Evolutionary conservation across 2,329 filamentous ascomycete genomes (phyloP), one percentile per base, ranked within the genome.

Genomic region (Aspergillus sp.): DNA sequence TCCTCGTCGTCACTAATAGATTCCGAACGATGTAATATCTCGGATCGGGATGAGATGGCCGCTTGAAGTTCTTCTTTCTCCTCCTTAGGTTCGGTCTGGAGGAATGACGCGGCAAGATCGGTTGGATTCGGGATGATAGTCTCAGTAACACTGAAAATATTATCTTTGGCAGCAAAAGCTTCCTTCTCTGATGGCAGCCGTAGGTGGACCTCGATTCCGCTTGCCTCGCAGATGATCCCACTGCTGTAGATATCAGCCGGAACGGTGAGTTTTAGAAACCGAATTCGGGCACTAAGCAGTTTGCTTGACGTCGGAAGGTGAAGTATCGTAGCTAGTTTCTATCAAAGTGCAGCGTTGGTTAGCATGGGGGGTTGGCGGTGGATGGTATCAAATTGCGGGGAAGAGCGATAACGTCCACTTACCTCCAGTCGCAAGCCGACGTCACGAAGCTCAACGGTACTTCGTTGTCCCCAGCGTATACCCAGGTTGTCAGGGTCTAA

Each of bases 201-300:
- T 23, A 90, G 69, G 59, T 87, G 83, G 33, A 96, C 82, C 63
- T 93, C 85, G 60, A 97, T 85, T 19, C 91, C 92, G 65, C 93
- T 87, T 21, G 93, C 83, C 69, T 96, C 90, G 66, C 93, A 85
- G 31, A 84, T 81, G 70, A 98, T 96, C 27, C 91, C 88, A 65
- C 89, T 93, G 53, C 87, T 89, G 73, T 93, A 92, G 64, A 97
- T 88, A 73, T 97, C 91, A 71, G 95, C 88, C 12, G 93, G 91
- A 51, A 98, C 83, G 7, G 89, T 96, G 54, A 97, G 79, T 67
- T 90, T 89, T 23, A 98, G 84, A 6, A 89, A 81, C 3, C 89
- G 78, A 52, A 96, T 86, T 63, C 87, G 87, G 56, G 93, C 93
- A 70, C 86, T 88, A 52, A 85, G 83, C 12, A 97, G 79, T 60